Evolutionary conservation across 257 asterid species (phyloP).

Genomic region (Salvia miltiorrhiza): DNA sequence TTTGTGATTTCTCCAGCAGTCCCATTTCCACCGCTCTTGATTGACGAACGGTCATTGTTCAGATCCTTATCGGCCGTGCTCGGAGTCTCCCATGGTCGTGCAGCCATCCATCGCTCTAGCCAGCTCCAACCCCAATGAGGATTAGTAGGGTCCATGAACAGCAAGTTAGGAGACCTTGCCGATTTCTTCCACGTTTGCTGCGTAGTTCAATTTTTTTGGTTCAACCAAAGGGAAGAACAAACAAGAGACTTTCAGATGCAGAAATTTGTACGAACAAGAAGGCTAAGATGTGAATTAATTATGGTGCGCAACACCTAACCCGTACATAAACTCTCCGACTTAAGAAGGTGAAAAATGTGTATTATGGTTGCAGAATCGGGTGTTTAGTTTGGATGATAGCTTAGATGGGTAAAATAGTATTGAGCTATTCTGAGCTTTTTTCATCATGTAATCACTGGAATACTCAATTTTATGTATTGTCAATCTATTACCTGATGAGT

Average conservation of each 20-base stretch:
- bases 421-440: too few species aligned
- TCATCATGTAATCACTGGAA: too few species aligned
- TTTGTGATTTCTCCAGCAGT: conserved; percentile 69
- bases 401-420: too few species aligned
- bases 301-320: too few species aligned
- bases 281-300: too few species aligned
- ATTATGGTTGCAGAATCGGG: not conserved
- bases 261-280: not conserved
- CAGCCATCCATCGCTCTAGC: conserved; percentile 90
- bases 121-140: conserved; percentile 99
- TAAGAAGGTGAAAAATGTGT: too few species aligned
- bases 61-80: conserved; percentile 48
- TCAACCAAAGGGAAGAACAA: not conserved
- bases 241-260: not conserved
- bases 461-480: too few species aligned
- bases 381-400: too few species aligned
- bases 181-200: conserved; percentile 97
- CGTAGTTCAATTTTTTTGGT: conserved; percentile 12
- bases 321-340: too few species aligned
- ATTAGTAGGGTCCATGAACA: conserved; percentile 93
- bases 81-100: conserved; percentile 63
- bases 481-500: conserved; percentile 75
- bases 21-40: conserved; percentile 38
- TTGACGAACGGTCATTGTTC: conserved; percentile 37
- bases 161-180: conserved; percentile 56